A percentile compares a stretch with the other conserved stretches of the same genome.
These are phyloP conservation scores for Hylodesmum podocarpum DNA, from an alignment of 306 rosid genomes.

Conservation along the genomic window DNA sequence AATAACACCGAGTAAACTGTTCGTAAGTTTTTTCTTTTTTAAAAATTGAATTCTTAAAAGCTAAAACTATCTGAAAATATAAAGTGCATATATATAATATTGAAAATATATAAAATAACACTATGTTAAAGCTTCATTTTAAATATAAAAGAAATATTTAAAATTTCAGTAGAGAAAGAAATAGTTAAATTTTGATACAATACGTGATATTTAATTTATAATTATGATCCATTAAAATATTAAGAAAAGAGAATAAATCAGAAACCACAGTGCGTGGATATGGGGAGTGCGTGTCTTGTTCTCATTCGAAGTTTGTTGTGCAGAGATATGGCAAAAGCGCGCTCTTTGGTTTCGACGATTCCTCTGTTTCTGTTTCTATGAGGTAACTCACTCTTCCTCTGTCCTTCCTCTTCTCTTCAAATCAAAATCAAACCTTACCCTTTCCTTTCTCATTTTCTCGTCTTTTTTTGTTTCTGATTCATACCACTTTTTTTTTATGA, in stretches of 20 bases:
- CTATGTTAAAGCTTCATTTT: background rate
- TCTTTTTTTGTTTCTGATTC: background rate
- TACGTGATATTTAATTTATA: background rate
- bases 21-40: too few species aligned
- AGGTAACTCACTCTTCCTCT: background rate
- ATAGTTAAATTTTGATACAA: background rate
- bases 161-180: too few species aligned
- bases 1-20: too few species aligned
- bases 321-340: conserved; percentile 22
- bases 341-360: background rate
- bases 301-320: conserved; percentile 28
- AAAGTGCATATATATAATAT: too few species aligned
- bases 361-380: background rate
- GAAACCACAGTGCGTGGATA: conserved; percentile 23
- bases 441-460: background rate
- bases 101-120: too few species aligned
- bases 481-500: background rate
- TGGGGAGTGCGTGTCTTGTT: conserved; percentile 39
- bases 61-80: too few species aligned
- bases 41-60: background rate
- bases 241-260: background rate
- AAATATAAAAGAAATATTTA: background rate
- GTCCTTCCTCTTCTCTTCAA: background rate
- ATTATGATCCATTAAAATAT: background rate
- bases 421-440: background rate